A percentile compares a stretch with the other conserved stretches of the same genome.
Evolutionary conservation across 2,329 filamentous ascomycete species (phyloP).

Genomic region (Exophiala xenobiotica): DNA sequence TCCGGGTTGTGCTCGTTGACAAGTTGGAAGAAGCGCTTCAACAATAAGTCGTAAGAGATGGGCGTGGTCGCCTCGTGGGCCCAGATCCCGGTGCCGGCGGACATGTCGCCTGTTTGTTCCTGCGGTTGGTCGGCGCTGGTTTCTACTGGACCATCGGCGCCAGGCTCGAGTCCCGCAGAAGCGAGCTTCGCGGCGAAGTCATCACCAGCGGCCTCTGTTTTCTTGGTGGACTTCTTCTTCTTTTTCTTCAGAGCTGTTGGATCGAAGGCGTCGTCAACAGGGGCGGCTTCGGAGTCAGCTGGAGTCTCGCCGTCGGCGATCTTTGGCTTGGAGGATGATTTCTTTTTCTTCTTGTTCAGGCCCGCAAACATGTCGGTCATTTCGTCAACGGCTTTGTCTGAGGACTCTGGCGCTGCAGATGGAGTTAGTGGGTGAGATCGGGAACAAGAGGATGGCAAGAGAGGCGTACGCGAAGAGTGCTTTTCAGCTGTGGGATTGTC

Average conservation of each 20-base stretch:
- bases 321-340: conserved; percentile 50
- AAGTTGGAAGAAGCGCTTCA: conserved; percentile 90
- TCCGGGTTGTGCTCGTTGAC: conserved; percentile 96
- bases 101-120: conserved; percentile 68
- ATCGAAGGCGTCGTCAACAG: conserved; percentile 65
- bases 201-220: conserved; percentile 57
- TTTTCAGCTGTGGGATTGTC: conserved; percentile 79
- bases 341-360: conserved; percentile 74
- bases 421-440: conserved; percentile 27
- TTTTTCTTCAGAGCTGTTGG: conserved; percentile 71
- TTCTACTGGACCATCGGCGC: conserved; percentile 57
- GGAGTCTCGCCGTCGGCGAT: conserved; percentile 54
- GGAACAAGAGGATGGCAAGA: background rate
- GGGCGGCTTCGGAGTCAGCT: conserved; percentile 50
- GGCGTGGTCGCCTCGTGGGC: conserved; percentile 72
- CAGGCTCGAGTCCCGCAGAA: conserved; percentile 55
- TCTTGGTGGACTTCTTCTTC: conserved; percentile 73
- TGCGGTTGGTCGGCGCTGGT: conserved; percentile 40
- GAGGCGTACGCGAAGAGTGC: conserved; percentile 50
- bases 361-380: conserved; percentile 67
- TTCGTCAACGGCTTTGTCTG: conserved; percentile 63
- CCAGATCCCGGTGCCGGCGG: conserved; percentile 88
- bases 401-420: conserved; percentile 36
- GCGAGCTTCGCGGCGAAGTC: conserved; percentile 69
- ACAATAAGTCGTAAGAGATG: conserved; percentile 81